Base-by-base conservation (phyloP, 768 basidiomycete species). In the Leccinum boreale region DNA sequence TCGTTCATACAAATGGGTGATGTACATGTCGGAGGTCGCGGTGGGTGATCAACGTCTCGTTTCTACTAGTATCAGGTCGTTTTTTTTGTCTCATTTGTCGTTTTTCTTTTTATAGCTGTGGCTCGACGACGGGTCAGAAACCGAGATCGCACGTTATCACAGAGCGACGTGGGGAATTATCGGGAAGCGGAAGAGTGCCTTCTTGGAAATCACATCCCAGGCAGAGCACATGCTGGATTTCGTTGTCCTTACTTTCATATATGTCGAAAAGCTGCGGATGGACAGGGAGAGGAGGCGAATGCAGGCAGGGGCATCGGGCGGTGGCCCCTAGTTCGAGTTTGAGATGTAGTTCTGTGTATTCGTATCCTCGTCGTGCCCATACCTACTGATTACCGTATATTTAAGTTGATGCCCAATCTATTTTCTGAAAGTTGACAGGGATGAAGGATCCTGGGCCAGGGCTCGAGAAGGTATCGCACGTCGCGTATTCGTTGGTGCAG, bases 1-100 rank as follows among this genome's bases (percentile, higher is more conserved):
- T 5, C 68, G 58, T 24, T 62, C 57, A 46, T 76, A 75, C 42
- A 63, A 66, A 48, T 76, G 75, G 75, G 59, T 62, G 9, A 58
- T 73, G 52, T 1, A 56, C 26, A 1, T 1, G 2, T 19, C 51
- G 10, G 44, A 55, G 10, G 66, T 67, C 11, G 53, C 31, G 55
- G 61, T 70, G 4, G 19, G 66, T 39, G 12, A 23, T 11, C 0
- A 31, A 52, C 15, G 2, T 19, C 42, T 3, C 9, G 1, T 33
- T 47, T 21, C 33, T 35, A 33, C 5, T 26, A 26, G 9, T 14
- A 5, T 24, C 36, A 12, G 14, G 31, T 46, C 23, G 24, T 55
- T 31, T 55, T 31, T n/a, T 55, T 1, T 28, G 5, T 58, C 55
- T 61, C 11, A 60, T 14, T 14, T 11, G 12, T 39, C 5, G 1